Evolutionary conservation across 345 rosid species (phyloP), one percentile per base, ranked within the genome.

Genomic region (Euphorbia tirucalli): DNA sequence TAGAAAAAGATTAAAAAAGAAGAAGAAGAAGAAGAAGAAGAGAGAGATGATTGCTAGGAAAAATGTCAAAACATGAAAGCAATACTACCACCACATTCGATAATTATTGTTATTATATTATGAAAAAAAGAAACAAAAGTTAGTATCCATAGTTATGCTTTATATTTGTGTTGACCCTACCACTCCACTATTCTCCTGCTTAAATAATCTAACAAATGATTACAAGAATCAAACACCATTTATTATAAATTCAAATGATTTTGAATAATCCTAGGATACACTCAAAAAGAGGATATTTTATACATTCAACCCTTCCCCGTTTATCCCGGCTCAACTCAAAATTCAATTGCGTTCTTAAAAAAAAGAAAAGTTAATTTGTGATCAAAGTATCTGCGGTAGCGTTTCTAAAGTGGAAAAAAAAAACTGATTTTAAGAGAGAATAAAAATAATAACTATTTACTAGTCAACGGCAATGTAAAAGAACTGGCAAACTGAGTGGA

Each of bases 81-180:
- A 19, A 66, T 57, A 65, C 25, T 19, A 62, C 58, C 37, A 27
- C 44, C 69, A 48, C 21, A 65, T 8, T 2, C 25, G 7, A 46
- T 57, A 11, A 24, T 43, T 39, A 21, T 21, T 63, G 4, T 30
- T 64, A 24, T 39, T 24, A 54, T 63, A 46, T 44, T 16, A 59
- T 16, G 4, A 49, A 18, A 46, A 74, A 66, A 41, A 41, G 28
- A n/a, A n/a, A n/a, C 24, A 49, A 65, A 61, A 63, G 52, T 44
- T 25, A 25, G 5, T 11, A 50, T 39, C 62, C 31, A 68, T 61
- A 31, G 15, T 49, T 58, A 22, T 39, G 41, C 27, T 72, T 28
- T 65, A 25, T 44, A 30, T 56, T 21, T 41, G 31, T 21, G 8
- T 22, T 28, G 57, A 10, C 67, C 73, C 74, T 24, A 46, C 58